Conservation (phyloP, 1,139 yeast genomes). For the Yamadazyma mexicana region DNA sequence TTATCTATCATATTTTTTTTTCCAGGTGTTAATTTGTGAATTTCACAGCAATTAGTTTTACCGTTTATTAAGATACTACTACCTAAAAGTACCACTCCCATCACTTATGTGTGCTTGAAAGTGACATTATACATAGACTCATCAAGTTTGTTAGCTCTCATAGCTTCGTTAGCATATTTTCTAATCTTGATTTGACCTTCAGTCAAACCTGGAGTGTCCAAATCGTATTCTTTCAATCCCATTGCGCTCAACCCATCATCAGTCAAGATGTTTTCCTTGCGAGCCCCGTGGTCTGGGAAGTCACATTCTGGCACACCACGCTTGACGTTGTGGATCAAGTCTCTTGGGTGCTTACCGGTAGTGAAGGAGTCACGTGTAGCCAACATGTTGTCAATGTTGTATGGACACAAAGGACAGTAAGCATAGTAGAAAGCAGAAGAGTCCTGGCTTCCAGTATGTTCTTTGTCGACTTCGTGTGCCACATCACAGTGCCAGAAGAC, state of each 20-base stretch:
- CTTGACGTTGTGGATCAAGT: constrained; percentile 7
- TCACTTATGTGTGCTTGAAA: too few relatives aligned
- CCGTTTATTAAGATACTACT: too few relatives aligned
- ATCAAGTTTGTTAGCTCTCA: not conserved
- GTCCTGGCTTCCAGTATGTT: constrained; percentile 36
- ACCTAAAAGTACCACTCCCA: too few relatives aligned
- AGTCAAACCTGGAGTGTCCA: constrained; percentile 15
- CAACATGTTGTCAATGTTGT: constrained; percentile 18
- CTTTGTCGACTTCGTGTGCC: constrained; percentile 47
- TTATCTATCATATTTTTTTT: too few relatives aligned
- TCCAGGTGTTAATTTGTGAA: too few relatives aligned
- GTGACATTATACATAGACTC: too few relatives aligned
- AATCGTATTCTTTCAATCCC: constrained; percentile 19
- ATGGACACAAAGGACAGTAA: constrained; percentile 18
- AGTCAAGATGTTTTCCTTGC: constrained; percentile 16
- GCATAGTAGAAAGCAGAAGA: constrained; percentile 36
- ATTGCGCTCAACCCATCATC: constrained; percentile 23
- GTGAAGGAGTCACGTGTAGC: constrained; percentile 27
- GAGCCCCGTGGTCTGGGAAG: constrained; percentile 20
- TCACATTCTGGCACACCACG: constrained; percentile 7
- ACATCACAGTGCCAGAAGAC: constrained; percentile 54
- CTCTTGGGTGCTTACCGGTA: constrained; percentile 18
- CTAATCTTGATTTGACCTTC: constrained; percentile 22
- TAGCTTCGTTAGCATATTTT: constrained; percentile 19
- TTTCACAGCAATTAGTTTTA: too few relatives aligned